Evolutionary conservation across 805 yeast species (phyloP).

Genomic region (Monosporozyma aquatica): DNA sequence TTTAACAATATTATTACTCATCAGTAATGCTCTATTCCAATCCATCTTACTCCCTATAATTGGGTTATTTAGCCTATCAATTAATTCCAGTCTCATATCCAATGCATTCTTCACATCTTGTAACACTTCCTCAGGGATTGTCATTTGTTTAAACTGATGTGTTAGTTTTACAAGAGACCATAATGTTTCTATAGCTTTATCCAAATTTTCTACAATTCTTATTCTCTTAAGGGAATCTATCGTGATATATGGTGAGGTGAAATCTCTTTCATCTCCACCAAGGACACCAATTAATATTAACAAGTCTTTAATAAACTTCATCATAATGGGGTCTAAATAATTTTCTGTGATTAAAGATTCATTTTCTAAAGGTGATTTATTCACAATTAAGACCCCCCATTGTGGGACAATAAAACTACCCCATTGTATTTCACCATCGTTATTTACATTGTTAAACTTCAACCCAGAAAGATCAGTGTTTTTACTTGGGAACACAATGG

Average conservation of each 20-base stretch:
- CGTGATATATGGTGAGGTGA: conserved; percentile 45
- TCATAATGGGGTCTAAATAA: conserved; percentile 50
- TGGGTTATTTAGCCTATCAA: conserved; percentile 26
- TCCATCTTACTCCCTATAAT: conserved; percentile 22
- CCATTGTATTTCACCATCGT: conserved; percentile 13
- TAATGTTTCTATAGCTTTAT: conserved; percentile 57
- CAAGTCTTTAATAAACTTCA: conserved; percentile 65
- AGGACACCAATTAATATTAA: conserved; percentile 68
- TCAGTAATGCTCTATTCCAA: conserved; percentile 45
- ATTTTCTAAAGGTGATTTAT: conserved; percentile 20
- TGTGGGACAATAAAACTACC: conserved; percentile 63
- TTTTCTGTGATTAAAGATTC: conserved; percentile 29
- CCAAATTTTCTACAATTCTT: conserved; percentile 48
- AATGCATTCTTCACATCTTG: conserved; percentile 48
- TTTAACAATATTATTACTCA: conserved; percentile 40
- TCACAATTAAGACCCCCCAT: conserved; percentile 64
- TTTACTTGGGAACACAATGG: conserved; percentile 36
- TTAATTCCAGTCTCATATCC: conserved; percentile 26
- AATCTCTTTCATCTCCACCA: conserved; percentile 29
- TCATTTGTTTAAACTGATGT: conserved; percentile 61
- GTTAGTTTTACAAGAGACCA: conserved; percentile 64
- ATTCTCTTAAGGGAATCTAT: conserved; percentile 59
- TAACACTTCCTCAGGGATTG: conserved; percentile 69
- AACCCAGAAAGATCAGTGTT: conserved; percentile 33
- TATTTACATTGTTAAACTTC: conserved; percentile 19